Base-by-base conservation (phyloP, 257 asterid genomes). In the Nicotiana obtusifolia region DNA sequence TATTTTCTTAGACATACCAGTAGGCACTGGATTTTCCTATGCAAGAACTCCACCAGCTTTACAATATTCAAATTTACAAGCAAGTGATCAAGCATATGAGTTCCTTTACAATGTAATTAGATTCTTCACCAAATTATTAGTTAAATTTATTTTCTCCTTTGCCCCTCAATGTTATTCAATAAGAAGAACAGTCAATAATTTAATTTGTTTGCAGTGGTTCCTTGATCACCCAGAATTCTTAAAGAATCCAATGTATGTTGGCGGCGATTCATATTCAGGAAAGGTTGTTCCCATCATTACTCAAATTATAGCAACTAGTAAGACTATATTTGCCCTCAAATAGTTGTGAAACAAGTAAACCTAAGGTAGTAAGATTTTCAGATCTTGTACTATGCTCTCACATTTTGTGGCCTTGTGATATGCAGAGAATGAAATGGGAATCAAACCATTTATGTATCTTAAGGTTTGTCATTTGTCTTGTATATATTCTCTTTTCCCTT, bases 341-440 rank as follows among this genome's bases (percentile, higher is more conserved):
- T 65, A 41, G 47, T 37, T 37, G 44, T 37, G 44, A 37, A 37
- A 37, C 44, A 37, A 37, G 44, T 37, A 37, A 35, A 2, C 44
- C 44, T 35, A 35, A 35, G 44, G 44, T 35, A 35, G 47, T 37
- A 37, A 37, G 47, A 9, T 37, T 3, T 37, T 37, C 47, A 7
- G 47, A 7, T 7, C 5, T 44, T 75, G 56, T n/a, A 22, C 52
- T 47, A 20, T 5, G 24, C 20, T 20, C 8, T 20, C 30, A 52
- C 28, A 73, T 80, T 84, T 53, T 62, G 15, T 24, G 73, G n/a
- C 80, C 30, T 41, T 16, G 30, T 82, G 61, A 47, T 26, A n/a
- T 84, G 82, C 80, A 84, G 87, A 83, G 8, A 81, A 84, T 67
- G 87, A 84, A 65, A 64, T 54, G 49, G 77, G 71, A 75, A 56